phyloP scores from a whole-genome alignment of 1,284 basidiomycete species.

The Singerocomus rubriflavus region DNA sequence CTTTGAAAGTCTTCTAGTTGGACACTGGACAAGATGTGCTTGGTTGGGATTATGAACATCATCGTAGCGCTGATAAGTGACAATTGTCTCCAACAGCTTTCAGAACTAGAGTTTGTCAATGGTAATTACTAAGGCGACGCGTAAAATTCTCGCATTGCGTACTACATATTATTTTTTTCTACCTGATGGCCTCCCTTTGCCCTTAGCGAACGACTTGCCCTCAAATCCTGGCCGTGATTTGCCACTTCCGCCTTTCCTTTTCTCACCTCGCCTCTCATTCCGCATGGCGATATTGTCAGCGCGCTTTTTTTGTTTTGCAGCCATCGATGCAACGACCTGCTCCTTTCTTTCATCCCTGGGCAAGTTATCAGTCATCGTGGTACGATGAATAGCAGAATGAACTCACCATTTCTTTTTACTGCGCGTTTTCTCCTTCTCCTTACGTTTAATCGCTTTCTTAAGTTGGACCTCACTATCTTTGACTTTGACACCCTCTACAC shows the following conservation, averaged over 20 bases:
- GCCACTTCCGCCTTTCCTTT: slow-evolving; percentile 64
- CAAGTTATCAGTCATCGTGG: slow-evolving; percentile 1
- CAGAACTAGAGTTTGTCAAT: too few relatives aligned
- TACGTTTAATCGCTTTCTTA: slow-evolving; percentile 88
- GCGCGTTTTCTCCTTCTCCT: slow-evolving; percentile 85
- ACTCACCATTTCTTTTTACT: slow-evolving; percentile 82
- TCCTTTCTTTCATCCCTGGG: slow-evolving; percentile 82
- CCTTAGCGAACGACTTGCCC: slow-evolving; percentile 69
- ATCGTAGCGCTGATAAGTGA: slow-evolving; percentile 14
- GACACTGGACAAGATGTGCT: slow-evolving; percentile 75
- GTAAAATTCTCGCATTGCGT: too few relatives aligned
- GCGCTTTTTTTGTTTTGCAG: slow-evolving; percentile 84
- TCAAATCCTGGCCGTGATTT: slow-evolving; percentile 82
- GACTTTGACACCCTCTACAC: slow-evolving; percentile 84
- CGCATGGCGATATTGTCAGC: slow-evolving; percentile 84
- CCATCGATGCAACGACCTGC: slow-evolving; percentile 67
- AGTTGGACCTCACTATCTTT: slow-evolving; percentile 77
- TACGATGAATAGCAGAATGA: background rate
- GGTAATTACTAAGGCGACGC: too few relatives aligned
- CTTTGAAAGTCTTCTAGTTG: slow-evolving; percentile 84
- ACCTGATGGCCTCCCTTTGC: slow-evolving; percentile 18
- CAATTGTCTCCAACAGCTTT: background rate
- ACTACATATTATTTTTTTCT: slow-evolving; percentile 14
- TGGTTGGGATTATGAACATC: slow-evolving; percentile 46
- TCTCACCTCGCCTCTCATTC: slow-evolving; percentile 75